These are phyloP conservation scores for Ambrosiella xylebori DNA, from an alignment of 2,329 filamentous ascomycete genomes.

Conservation along the genomic window DNA sequence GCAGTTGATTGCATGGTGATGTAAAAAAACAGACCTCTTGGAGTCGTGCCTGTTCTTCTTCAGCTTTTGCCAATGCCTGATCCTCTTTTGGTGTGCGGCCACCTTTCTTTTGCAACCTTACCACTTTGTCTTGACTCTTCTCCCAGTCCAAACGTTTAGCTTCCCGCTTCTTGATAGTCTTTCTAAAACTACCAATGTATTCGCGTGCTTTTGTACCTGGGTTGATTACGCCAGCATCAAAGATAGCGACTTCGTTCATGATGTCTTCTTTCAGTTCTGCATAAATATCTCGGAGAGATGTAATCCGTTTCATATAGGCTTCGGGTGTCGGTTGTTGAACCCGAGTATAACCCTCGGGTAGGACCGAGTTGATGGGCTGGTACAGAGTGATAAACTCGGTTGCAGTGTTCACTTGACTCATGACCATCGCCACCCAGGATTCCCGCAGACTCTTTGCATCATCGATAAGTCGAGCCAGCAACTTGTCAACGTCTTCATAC, in stretches of 20 bases:
- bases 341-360: constrained; percentile 25
- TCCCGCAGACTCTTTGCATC: constrained; percentile 62
- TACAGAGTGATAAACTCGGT: constrained; percentile 57
- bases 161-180: constrained; percentile 71
- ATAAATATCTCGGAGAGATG: constrained; percentile 48
- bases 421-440: constrained; percentile 56
- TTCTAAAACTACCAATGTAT: constrained; percentile 53
- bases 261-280: constrained; percentile 55
- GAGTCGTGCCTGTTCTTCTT: constrained; percentile 48
- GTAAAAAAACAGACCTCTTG: constrained; percentile 34
- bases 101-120: constrained; percentile 51
- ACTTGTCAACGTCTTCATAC: constrained; percentile 62
- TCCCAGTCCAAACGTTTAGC: constrained; percentile 72
- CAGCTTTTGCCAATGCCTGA: constrained; percentile 49
- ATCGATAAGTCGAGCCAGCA: constrained; percentile 60
- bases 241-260: constrained; percentile 49
- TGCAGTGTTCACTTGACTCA: constrained; percentile 47
- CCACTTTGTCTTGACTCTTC: constrained; percentile 53
- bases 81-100: constrained; percentile 59
- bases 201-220: constrained; percentile 55
- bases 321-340: constrained; percentile 35
- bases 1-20: neutral
- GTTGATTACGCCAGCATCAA: constrained; percentile 52
- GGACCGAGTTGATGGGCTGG: constrained; percentile 54
- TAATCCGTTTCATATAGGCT: constrained; percentile 44